Evolutionary conservation across 805 yeast genomes (phyloP), one percentile per base, ranked within the genome.

Genomic region (Cyberlindnera veronae): DNA sequence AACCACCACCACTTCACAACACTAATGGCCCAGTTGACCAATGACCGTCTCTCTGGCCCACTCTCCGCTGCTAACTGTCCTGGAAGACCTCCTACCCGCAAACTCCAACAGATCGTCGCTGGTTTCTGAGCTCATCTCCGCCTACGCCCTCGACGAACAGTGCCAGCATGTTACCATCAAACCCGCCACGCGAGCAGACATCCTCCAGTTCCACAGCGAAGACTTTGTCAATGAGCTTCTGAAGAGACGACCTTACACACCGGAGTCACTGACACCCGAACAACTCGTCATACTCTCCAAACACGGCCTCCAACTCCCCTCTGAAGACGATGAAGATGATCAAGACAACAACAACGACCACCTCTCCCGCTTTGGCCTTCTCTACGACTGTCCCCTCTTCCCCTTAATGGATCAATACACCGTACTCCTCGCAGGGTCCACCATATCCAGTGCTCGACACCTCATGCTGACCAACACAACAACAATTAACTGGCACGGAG

Each of bases 401-500:
- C 76, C 81, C 0, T 63, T 60, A 8, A 56, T 84, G 53, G 61
- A 63, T 9, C 65, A 68, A 44, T 82, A 84, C 50, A 70, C 76
- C 5, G 56, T 54, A 16, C 57, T 64, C 0, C 59, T 71, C 0
- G 77, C 83, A 0, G 85, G 86, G 0, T 74, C 87, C 0, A 76
- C 85, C 2, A 46, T 83, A 10, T 54, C 71, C 10, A 66, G 80
- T 9, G 77, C 76, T 0, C 41, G 39, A 12, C 22, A 38, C 28
- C 35, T 28, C 36, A 22, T 18, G 9, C 35, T 16, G 26, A 19
- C 38, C 35, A 15, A 24, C 1, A 21, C 76, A n/a, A n/a, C n/a
- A n/a, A n/a, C n/a, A n/a, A 67, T 84, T 32, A 82, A 82, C 53
- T 84, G 89, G 89, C 75, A 77, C 51, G 95, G 95, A 6, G 95